Conservation (phyloP, 306 rosid species). For the Castanea sativa region DNA sequence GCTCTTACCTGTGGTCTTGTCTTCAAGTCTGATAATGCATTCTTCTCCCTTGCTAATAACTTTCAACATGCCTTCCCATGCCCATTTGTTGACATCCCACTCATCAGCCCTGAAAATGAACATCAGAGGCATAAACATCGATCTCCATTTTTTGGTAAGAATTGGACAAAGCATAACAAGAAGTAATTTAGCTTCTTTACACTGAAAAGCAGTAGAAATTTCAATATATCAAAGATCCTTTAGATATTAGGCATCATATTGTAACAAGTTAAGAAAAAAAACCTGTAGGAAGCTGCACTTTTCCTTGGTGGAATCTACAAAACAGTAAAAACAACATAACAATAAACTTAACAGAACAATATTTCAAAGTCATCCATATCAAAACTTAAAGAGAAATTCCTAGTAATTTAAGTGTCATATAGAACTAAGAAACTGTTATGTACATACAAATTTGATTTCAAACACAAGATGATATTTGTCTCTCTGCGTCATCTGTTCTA, state of each 20-base stretch:
- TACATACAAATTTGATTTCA: not conserved
- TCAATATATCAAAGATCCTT: conserved; percentile 9
- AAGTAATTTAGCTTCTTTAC: not conserved
- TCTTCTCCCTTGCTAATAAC: conserved; percentile 88
- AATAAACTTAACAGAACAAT: not conserved
- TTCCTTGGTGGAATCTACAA: conserved; percentile 96
- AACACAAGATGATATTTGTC: not conserved
- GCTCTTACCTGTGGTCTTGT: conserved; percentile 72
- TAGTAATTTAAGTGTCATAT: not conserved
- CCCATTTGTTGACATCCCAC: conserved; percentile 99
- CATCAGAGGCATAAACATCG: conserved; percentile 30
- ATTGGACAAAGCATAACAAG: not conserved
- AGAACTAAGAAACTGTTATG: not conserved
- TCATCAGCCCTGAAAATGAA: conserved; percentile 89
- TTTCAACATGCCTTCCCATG: conserved; percentile 87
- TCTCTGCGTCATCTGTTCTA: not conserved
- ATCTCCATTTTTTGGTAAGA: not conserved
- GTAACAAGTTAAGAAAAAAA: conserved; percentile 36
- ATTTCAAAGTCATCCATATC: not conserved
- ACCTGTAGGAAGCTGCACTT: conserved; percentile 98
- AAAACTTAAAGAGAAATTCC: not conserved
- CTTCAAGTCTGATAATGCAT: conserved; percentile 91
- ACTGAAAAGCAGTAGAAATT: conserved; percentile 6
- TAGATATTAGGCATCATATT: conserved; percentile 9
- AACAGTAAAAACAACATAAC: conserved; percentile 23